Evolutionary conservation across 352 stramenopile species (phyloP).

Genomic region (Pythium apleroticum): DNA sequence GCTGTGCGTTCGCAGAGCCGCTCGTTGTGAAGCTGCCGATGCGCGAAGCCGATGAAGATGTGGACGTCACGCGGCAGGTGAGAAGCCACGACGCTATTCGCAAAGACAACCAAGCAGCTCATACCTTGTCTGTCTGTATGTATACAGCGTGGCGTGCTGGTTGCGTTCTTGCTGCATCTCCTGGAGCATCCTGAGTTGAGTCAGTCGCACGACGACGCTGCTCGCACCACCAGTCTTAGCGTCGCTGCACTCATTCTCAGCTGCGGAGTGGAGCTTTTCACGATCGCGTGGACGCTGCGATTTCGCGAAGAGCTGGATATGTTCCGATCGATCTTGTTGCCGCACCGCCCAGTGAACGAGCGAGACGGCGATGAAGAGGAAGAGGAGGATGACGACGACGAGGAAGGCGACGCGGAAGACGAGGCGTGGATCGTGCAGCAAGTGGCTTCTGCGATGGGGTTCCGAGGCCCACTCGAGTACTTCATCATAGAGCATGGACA

Average conservation of each 20-base stretch:
- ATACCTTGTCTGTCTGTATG: neutral
- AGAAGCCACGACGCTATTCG: too few relatives aligned
- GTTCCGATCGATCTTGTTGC: conserved; percentile 39
- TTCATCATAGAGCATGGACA: conserved; percentile 50
- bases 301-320: conserved; percentile 56
- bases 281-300: conserved; percentile 49
- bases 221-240: conserved; percentile 6
- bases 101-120: too few relatives aligned
- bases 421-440: conserved; percentile 34
- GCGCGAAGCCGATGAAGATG: neutral
- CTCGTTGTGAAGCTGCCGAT: conserved; percentile 17
- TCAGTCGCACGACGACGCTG: neutral
- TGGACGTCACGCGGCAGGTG: conserved; percentile 26
- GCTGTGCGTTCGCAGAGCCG: conserved; percentile 26
- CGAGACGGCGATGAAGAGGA: conserved; percentile 26
- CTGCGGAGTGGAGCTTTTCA: conserved; percentile 36
- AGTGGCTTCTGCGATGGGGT: conserved; percentile 30
- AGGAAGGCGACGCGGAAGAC: conserved; percentile 27
- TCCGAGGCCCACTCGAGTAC: conserved; percentile 41
- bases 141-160: conserved; percentile 23
- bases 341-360: neutral
- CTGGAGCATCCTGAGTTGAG: conserved; percentile 16
- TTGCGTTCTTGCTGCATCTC: conserved; percentile 26
- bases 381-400: conserved; percentile 22
- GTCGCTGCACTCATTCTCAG: conserved; percentile 33